A percentile compares a stretch with the other conserved stretches of the same genome.
Conservation (phyloP, 192 early-diverging fungal species). For the Rhizophagus clarus region DNA sequence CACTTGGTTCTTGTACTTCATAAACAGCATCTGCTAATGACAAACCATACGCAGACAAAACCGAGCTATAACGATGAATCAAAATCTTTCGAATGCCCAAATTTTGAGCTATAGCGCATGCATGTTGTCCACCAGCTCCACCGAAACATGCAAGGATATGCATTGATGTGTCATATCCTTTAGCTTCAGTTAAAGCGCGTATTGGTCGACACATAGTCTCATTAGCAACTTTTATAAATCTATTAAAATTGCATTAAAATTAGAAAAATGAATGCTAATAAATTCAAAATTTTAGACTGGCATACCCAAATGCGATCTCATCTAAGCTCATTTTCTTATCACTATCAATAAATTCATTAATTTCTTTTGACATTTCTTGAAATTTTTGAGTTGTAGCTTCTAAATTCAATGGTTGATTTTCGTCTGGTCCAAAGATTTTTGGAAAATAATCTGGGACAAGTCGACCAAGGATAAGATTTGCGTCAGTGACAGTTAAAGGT, state of each 20-base stretch:
- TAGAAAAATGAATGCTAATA: neutral
- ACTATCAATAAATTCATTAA: constrained; percentile 59
- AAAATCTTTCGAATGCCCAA: constrained; percentile 86
- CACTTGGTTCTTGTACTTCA: constrained; percentile 85
- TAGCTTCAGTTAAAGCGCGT: constrained; percentile 87
- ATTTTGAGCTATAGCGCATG: constrained; percentile 86
- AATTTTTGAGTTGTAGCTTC: constrained; percentile 67
- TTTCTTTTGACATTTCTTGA: constrained; percentile 58
- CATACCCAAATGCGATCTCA: constrained; percentile 83
- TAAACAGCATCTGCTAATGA: constrained; percentile 89
- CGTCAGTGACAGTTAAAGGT: constrained; percentile 91
- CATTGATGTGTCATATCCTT: constrained; percentile 82
- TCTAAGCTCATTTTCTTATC: constrained; percentile 68
- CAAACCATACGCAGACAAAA: constrained; percentile 94
- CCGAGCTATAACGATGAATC: constrained; percentile 86
- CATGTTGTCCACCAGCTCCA: constrained; percentile 95
- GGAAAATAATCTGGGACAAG: constrained; percentile 88
- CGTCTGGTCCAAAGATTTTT: constrained; percentile 87
- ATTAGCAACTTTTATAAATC: constrained; percentile 93
- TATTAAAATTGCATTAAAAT: neutral
- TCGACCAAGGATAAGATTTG: constrained; percentile 88
- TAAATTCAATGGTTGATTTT: constrained; percentile 78
- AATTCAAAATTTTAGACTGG: neutral
- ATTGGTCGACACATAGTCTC: constrained; percentile 97
- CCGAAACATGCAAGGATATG: constrained; percentile 93